These are phyloP conservation scores for Aureobasidium subglaciale DNA, from an alignment of 2,329 filamentous ascomycete species.

Conservation along the genomic window DNA sequence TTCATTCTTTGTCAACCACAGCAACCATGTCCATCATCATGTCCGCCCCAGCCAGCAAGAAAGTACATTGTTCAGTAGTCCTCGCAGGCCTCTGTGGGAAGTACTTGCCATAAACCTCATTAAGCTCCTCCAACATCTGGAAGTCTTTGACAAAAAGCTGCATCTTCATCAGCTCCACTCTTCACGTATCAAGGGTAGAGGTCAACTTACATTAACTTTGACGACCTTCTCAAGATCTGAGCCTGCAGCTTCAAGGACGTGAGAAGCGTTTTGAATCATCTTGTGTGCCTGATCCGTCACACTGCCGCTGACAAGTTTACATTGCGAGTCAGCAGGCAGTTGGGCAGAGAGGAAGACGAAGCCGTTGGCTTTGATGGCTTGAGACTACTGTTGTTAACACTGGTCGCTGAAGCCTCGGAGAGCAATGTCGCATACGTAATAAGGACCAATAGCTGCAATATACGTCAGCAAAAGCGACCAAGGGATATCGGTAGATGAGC, in stretches of 20 bases:
- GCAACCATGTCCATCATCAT: slow-evolving; percentile 11
- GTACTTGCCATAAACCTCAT: background rate
- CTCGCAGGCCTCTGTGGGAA: slow-evolving; percentile 9
- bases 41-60: background rate
- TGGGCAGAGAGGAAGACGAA: slow-evolving; percentile 14
- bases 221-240: background rate
- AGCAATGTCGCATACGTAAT: background rate
- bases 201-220: slow-evolving; percentile 7
- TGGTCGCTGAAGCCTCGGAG: background rate
- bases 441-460: background rate
- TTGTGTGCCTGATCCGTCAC: background rate
- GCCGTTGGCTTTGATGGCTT: slow-evolving; percentile 12
- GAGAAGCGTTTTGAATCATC: slow-evolving; percentile 1
- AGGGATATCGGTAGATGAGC: no score
- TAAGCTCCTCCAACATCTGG: background rate
- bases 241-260: background rate
- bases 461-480: background rate
- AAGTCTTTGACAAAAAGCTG: slow-evolving; percentile 6
- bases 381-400: background rate
- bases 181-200: background rate
- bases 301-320: background rate
- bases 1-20: background rate
- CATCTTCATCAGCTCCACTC: background rate
- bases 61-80: background rate
- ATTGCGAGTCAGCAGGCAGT: background rate